These are phyloP conservation scores for Daldinia decipiens DNA, from an alignment of 495 filamentous ascomycete genomes.

Conservation along the genomic window DNA sequence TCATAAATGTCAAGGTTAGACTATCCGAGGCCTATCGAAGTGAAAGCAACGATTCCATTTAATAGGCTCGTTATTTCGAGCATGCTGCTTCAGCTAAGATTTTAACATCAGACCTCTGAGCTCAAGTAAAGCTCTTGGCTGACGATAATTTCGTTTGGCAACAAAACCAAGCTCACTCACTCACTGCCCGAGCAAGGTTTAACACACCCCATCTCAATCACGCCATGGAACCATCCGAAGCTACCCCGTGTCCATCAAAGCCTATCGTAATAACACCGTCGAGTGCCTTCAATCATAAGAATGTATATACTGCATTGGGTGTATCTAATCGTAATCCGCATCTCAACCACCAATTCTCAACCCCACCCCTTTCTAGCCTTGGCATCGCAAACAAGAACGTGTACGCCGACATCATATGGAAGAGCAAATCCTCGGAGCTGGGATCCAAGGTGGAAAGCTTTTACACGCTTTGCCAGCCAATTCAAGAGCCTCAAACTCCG, in stretches of 20 bases:
- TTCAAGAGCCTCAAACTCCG: slow-evolving; percentile 45
- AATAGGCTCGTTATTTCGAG: not conserved
- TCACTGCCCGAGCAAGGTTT: not conserved
- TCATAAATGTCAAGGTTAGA: slow-evolving; percentile 10
- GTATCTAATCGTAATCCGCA: slow-evolving; percentile 48
- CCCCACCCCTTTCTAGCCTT: slow-evolving; percentile 35
- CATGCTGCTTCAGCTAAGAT: not conserved
- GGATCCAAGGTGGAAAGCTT: slow-evolving; percentile 37
- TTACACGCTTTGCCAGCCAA: slow-evolving; percentile 31
- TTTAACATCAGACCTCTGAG: not conserved
- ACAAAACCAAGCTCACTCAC: not conserved
- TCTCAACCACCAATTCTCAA: slow-evolving; percentile 28
- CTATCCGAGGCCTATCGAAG: not conserved
- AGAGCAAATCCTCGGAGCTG: slow-evolving; percentile 33
- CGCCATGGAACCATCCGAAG: slow-evolving; percentile 6
- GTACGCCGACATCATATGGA: slow-evolving; percentile 39
- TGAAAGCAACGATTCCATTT: not conserved
- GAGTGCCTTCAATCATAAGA: slow-evolving; percentile 23
- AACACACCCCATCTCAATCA: slow-evolving; percentile 7
- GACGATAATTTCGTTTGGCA: not conserved
- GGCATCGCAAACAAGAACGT: slow-evolving; percentile 39
- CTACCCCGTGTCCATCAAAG: slow-evolving; percentile 3
- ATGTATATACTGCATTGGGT: slow-evolving; percentile 46
- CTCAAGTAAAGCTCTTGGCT: not conserved
- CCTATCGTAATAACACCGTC: slow-evolving; percentile 6